Evolutionary conservation across 257 asterid species (phyloP), one percentile per base, ranked within the genome.

Genomic region (Jacaranda copaia): DNA sequence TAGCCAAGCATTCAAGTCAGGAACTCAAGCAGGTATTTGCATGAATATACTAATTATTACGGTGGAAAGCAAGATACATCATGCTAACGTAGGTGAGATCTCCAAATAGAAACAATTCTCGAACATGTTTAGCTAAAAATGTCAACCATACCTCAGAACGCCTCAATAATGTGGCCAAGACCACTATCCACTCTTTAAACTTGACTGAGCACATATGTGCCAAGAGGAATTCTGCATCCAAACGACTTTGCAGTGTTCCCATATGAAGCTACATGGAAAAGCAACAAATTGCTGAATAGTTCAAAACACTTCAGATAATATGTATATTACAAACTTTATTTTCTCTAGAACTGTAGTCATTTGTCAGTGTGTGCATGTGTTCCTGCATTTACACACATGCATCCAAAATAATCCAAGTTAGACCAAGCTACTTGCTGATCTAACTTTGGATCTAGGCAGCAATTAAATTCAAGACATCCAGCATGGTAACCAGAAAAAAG

Each of bases 141-240:
- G 77, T 64, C 25, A 35, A 70, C 39, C 68, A 68, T 77, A 96
- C 99, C 99, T 96, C 99, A 40, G 96, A 85, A 83, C 98, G 93
- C 90, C 99, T 89, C 88, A 93, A 80, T 80, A 96, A 88, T 52
- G 99, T 96, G 71, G 99, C 99, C 90, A 96, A 82, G 74, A 96
- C 96, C 64, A 96, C 99, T 68, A 93, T 89, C 99, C 99, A 96
- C 86, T 96, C 98, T 86, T 96, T 90, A 85, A 96, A 96, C 82
- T 96, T 96, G 79, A 96, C 98, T 4, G 98, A 93, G 84, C 99
- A 96, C 99, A 96, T 96, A 77, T 96, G 97, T 15, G 99, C 83
- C 89, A 96, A 72, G 58, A 96, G 97, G 83, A 96, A 96, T 80
- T 96, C 99, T 59, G 98, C 99, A 70, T 96, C 99, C 83, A 96